These are phyloP conservation scores for Phytophthora cajani DNA, from an alignment of 352 stramenopile species.

Conservation along the genomic window DNA sequence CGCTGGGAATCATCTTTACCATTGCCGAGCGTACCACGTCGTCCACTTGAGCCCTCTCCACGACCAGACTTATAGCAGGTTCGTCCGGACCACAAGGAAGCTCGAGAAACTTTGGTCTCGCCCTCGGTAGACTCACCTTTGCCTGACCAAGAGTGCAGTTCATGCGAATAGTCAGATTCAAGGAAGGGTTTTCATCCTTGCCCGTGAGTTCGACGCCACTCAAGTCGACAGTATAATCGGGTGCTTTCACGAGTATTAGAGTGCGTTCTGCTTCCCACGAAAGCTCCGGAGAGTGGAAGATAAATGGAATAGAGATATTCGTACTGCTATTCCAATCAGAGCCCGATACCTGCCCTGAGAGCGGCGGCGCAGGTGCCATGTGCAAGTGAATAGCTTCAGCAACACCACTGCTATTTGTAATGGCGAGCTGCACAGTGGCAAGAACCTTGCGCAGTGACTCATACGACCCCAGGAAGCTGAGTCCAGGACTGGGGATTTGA, in stretches of 20 bases:
- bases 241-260: constrained; percentile 3
- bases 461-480: constrained; percentile 29
- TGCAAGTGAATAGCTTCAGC: constrained; percentile 21
- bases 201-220: constrained; percentile 6
- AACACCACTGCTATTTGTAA: constrained; percentile 1
- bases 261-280: neutral
- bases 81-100: neutral
- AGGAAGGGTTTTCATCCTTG: neutral
- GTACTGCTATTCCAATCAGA: constrained; percentile 8
- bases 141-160: constrained; percentile 7
- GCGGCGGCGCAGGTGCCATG: neutral
- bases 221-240: neutral
- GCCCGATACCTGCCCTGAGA: neutral
- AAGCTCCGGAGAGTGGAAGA: constrained; percentile 1
- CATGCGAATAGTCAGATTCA: constrained; percentile 5
- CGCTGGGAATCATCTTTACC: neutral
- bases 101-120: neutral
- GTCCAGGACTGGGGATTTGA: constrained; percentile 21
- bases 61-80: neutral
- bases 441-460: constrained; percentile 31
- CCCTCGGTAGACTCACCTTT: neutral
- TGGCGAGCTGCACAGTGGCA: constrained; percentile 21
- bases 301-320: constrained; percentile 21
- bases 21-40: neutral
- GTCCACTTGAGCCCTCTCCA: neutral